Percentiles rank a stretch among this genome's conserved stretches.
Conservation (phyloP, 2,329 filamentous ascomycete species). For the Cyphellophora attinorum region DNA sequence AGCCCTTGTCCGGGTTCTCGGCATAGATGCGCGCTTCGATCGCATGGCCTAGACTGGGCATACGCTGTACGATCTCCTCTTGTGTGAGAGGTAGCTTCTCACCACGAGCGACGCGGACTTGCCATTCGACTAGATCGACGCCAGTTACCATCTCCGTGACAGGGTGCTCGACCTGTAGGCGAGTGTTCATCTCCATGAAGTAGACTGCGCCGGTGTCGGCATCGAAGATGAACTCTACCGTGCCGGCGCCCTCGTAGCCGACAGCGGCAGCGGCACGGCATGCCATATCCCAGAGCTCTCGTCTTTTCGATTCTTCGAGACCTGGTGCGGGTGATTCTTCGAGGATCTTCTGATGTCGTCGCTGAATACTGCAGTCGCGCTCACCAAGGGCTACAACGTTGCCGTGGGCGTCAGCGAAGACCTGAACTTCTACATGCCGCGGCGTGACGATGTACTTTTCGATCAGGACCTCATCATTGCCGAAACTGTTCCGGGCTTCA, state of each 20-base stretch:
- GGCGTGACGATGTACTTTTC: slow-evolving; percentile 61
- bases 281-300: slow-evolving; percentile 58
- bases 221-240: slow-evolving; percentile 61
- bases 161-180: slow-evolving; percentile 92
- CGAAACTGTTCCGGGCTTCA: slow-evolving; percentile 55
- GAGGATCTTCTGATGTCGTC: slow-evolving; percentile 57
- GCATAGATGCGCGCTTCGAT: slow-evolving; percentile 97
- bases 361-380: slow-evolving; percentile 56
- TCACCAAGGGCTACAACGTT: slow-evolving; percentile 57
- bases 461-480: slow-evolving; percentile 57
- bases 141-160: slow-evolving; percentile 75
- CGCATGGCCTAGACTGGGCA: slow-evolving; percentile 66
- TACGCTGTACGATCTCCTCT: slow-evolving; percentile 56
- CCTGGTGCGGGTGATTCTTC: slow-evolving; percentile 58
- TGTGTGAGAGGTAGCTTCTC: slow-evolving; percentile 58
- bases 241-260: slow-evolving; percentile 56
- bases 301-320: slow-evolving; percentile 47
- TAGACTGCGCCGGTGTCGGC: slow-evolving; percentile 58
- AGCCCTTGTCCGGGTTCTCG: slow-evolving; percentile 83
- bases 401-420: slow-evolving; percentile 57
- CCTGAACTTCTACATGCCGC: slow-evolving; percentile 57
- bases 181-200: slow-evolving; percentile 68
- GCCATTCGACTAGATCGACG: slow-evolving; percentile 84
- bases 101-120: slow-evolving; percentile 74
- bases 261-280: slow-evolving; percentile 54